phyloP scores from a whole-genome alignment of 768 basidiomycete species.

The Albatrellus ellisii region DNA sequence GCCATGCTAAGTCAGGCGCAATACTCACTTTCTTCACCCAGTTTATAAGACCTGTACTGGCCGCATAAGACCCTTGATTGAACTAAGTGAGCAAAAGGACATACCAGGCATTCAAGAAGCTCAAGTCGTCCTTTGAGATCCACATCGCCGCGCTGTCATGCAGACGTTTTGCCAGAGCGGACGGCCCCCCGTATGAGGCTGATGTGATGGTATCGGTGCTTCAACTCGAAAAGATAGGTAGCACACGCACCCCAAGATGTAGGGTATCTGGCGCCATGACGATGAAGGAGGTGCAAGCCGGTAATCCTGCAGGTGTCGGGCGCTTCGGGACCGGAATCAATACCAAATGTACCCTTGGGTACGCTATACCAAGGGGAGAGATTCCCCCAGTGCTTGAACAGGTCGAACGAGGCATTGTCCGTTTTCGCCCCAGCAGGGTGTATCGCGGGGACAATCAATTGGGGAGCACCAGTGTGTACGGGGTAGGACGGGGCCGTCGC shows the following conservation, averaged over 20 bases:
- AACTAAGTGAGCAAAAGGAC: slow-evolving; percentile 15
- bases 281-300: slow-evolving; percentile 66
- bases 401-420: slow-evolving; percentile 33
- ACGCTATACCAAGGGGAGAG: slow-evolving; percentile 81
- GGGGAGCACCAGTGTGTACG: slow-evolving; percentile 53
- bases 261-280: slow-evolving; percentile 67
- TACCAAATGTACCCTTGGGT: slow-evolving; percentile 46
- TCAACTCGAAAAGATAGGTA: background rate
- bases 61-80: background rate
- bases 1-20: background rate
- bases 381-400: slow-evolving; percentile 77
- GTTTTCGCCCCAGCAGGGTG: slow-evolving; percentile 15
- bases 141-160: slow-evolving; percentile 41
- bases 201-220: slow-evolving; percentile 1
- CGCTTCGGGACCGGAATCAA: slow-evolving; percentile 56
- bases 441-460: slow-evolving; percentile 40
- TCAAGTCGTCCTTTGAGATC: slow-evolving; percentile 50
- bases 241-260: slow-evolving; percentile 43
- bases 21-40: slow-evolving; percentile 67
- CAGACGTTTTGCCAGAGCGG: slow-evolving; percentile 41
- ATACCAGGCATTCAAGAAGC: slow-evolving; percentile 77
- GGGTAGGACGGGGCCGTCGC: slow-evolving; percentile 72
- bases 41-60: slow-evolving; percentile 63
- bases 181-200: slow-evolving; percentile 53
- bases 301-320: slow-evolving; percentile 61